A percentile compares a stretch with the other conserved stretches of the same genome.
phyloP scores from a whole-genome alignment of 805 yeast genomes.

The Pichia thaimueangensis region DNA sequence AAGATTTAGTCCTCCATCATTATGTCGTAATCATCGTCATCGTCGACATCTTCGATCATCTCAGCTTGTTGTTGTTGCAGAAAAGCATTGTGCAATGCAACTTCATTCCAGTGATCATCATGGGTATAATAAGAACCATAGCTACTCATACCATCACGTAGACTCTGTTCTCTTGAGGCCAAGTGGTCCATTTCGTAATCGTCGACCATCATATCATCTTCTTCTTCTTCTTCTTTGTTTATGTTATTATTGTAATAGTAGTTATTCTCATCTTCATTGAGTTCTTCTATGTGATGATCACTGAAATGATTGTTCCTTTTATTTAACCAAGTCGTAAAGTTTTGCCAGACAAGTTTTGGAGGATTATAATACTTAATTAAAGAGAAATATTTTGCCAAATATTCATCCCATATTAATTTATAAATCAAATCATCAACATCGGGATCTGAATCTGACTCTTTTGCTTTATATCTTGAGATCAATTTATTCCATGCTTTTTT shows the following conservation, averaged over 20 bases:
- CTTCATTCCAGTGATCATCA: conserved; percentile 10
- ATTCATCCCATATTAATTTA: conserved; percentile 15
- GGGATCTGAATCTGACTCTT: neutral
- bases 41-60: conserved; percentile 6
- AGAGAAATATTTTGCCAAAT: conserved; percentile 16
- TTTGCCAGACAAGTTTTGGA: conserved; percentile 13
- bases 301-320: neutral
- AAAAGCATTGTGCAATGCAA: neutral
- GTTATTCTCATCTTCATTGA: conserved; percentile 10
- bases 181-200: neutral
- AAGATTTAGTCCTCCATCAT: conserved; percentile 9
- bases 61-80: neutral
- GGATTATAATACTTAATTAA: conserved; percentile 17
- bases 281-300: conserved; percentile 7
- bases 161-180: neutral
- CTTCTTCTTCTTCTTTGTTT: neutral
- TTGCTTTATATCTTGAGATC: conserved; percentile 5
- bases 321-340: conserved; percentile 10
- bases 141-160: conserved; percentile 13
- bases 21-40: conserved; percentile 5
- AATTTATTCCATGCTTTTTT: conserved; percentile 13
- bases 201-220: neutral
- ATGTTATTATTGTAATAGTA: neutral
- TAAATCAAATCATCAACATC: conserved; percentile 6
- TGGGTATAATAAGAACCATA: conserved; percentile 15